These are phyloP conservation scores for Alternaria hordeiaustralica DNA, from an alignment of 2,329 filamentous ascomycete genomes.

Conservation along the genomic window DNA sequence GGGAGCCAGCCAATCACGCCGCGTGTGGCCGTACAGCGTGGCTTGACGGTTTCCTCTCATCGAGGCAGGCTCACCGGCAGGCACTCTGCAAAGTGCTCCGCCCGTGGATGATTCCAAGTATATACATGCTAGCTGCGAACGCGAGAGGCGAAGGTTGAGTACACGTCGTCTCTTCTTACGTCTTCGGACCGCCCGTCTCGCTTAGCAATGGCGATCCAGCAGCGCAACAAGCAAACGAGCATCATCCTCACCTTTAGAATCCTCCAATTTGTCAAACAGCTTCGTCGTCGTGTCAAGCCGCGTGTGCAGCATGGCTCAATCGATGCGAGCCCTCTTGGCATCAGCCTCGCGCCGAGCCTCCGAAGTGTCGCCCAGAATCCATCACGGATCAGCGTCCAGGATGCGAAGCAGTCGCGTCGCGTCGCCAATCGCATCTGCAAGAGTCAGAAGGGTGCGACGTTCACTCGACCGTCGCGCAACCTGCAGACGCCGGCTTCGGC, in stretches of 20 bases:
- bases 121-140: constrained; percentile 27
- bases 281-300: constrained; percentile 47
- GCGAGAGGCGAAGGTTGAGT: constrained; percentile 15
- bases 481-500: constrained; percentile 27
- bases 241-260: constrained; percentile 48
- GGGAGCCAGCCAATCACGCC: constrained; percentile 22
- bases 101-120: constrained; percentile 25
- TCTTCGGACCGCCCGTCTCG: constrained; percentile 18
- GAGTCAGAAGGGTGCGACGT: constrained; percentile 17
- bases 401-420: constrained; percentile 30
- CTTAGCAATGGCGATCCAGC: constrained; percentile 42
- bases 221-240: constrained; percentile 33
- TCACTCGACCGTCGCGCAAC: constrained; percentile 26
- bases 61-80: constrained; percentile 27
- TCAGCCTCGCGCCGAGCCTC: constrained; percentile 26
- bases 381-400: constrained; percentile 29
- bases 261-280: constrained; percentile 48
- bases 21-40: constrained; percentile 20
- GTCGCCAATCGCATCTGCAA: neutral
- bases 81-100: constrained; percentile 37
- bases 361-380: constrained; percentile 36
- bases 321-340: constrained; percentile 30
- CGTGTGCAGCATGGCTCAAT: constrained; percentile 32
- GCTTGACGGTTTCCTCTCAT: constrained; percentile 23
- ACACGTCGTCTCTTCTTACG: constrained; percentile 32